Percentiles rank a stretch among this genome's conserved stretches.
These are phyloP conservation scores for Aphanomyces euteiches DNA, from an alignment of 352 stramenopile genomes.

Conservation along the genomic window DNA sequence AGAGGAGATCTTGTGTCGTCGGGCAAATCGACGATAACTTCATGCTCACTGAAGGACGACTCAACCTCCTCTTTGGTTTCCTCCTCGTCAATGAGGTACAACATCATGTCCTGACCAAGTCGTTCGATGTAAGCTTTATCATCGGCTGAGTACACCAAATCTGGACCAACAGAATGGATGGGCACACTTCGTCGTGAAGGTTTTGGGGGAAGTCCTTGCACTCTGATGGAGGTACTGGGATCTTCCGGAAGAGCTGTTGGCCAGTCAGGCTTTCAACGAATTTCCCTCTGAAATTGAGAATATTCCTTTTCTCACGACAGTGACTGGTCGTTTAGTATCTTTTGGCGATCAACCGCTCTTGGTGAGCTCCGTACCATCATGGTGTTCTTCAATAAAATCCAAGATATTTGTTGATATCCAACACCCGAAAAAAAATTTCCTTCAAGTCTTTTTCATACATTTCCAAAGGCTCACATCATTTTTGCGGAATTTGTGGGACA, in stretches of 20 bases:
- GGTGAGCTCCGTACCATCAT: slow-evolving; percentile 8
- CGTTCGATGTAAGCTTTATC: slow-evolving; percentile 14
- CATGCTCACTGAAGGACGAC: not conserved
- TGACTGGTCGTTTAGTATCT: not conserved
- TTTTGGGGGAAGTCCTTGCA: no score
- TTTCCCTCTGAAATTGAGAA: not conserved
- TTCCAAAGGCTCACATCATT: no score
- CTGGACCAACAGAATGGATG: no score
- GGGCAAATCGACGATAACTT: not conserved
- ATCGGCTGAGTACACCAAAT: slow-evolving; percentile 11
- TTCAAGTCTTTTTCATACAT: no score
- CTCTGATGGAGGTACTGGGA: no score
- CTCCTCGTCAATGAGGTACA: not conserved
- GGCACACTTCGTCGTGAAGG: no score
- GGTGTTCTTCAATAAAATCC: not conserved
- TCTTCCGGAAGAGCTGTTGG: no score
- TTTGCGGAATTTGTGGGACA: no score
- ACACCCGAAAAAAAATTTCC: not conserved
- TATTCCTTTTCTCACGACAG: slow-evolving; percentile 6
- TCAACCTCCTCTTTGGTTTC: not conserved
- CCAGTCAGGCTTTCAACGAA: slow-evolving; percentile 1
- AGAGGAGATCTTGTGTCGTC: not conserved
- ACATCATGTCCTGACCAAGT: not conserved
- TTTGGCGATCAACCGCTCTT: not conserved
- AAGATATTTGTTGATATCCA: not conserved